These are phyloP conservation scores for Chalara sp. DNA, from an alignment of 2,329 filamentous ascomycete genomes.

Conservation along the genomic window DNA sequence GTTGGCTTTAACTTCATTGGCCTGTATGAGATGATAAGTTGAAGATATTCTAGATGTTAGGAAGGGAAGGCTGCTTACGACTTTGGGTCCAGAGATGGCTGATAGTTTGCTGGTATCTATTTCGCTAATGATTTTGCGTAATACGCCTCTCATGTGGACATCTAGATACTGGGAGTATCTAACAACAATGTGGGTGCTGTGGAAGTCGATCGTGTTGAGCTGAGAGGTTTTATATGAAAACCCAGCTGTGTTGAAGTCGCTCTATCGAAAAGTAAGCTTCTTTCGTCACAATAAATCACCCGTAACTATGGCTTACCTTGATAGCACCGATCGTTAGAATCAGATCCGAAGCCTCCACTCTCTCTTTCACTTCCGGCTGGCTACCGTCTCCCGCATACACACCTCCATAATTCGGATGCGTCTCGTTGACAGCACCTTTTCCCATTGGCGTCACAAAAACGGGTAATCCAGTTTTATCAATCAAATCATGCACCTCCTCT, in stretches of 20 bases:
- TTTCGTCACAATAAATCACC: background rate
- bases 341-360: constrained; percentile 63
- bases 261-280: constrained; percentile 35
- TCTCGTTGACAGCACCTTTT: constrained; percentile 77
- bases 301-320: constrained; percentile 28
- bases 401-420: constrained; percentile 68
- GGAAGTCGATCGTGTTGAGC: constrained; percentile 74
- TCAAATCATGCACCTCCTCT: constrained; percentile 63
- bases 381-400: constrained; percentile 80
- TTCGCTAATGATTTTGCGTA: constrained; percentile 60
- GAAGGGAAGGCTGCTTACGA: constrained; percentile 17
- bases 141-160: constrained; percentile 70
- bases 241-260: constrained; percentile 76
- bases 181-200: constrained; percentile 66
- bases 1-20: constrained; percentile 41
- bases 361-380: constrained; percentile 53
- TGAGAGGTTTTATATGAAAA: constrained; percentile 76
- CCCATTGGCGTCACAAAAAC: constrained; percentile 89
- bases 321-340: constrained; percentile 64
- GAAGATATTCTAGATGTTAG: no score
- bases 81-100: constrained; percentile 44
- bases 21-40: constrained; percentile 1
- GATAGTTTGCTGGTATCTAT: constrained; percentile 53
- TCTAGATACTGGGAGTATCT: constrained; percentile 74
- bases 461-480: constrained; percentile 68